Evolutionary conservation across 176 grass and related monocot genomes (phyloP).

Genomic region (Olyra latifolia): DNA sequence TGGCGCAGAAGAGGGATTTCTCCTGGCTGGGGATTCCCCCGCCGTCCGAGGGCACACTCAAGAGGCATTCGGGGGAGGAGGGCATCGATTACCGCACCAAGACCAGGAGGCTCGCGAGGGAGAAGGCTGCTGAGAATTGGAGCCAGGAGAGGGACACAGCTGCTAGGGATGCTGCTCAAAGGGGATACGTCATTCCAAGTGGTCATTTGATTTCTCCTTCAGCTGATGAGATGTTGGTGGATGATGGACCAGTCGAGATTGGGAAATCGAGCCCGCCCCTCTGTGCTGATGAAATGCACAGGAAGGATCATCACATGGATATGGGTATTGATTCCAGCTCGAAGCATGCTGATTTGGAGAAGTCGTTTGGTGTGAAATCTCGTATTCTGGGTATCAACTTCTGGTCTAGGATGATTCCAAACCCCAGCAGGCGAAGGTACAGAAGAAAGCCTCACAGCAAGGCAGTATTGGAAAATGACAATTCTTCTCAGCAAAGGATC

Average conservation of each 20-base stretch:
- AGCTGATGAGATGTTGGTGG: constrained; percentile 35
- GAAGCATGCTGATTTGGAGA: constrained; percentile 75
- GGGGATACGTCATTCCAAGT: constrained; percentile 68
- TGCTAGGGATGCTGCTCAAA: constrained; percentile 69
- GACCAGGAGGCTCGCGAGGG: constrained; percentile 79
- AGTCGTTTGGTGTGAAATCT: constrained; percentile 66
- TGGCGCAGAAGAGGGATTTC: constrained; percentile 90
- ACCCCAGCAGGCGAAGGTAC: constrained; percentile 44
- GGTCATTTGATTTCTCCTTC: constrained; percentile 26
- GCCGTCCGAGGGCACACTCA: constrained; percentile 48
- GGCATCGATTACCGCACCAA: constrained; percentile 88
- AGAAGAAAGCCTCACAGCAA: constrained; percentile 66
- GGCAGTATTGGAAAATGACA: constrained; percentile 48
- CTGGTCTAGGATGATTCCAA: constrained; percentile 65
- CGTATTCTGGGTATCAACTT: constrained; percentile 50
- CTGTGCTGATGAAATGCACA: constrained; percentile 86
- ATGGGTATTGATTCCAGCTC: constrained; percentile 51
- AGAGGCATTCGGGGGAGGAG: constrained; percentile 73
- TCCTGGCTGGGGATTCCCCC: constrained; percentile 87
- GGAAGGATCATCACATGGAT: constrained; percentile 63
- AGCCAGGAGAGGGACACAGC: constrained; percentile 48
- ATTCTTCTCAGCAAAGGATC: constrained; percentile 79
- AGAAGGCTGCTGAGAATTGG: constrained; percentile 49
- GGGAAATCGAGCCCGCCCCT: constrained; percentile 47
- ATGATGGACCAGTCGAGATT: constrained; percentile 24